Percentiles rank a stretch among this genome's conserved stretches.
Conservation (phyloP, 2,329 filamentous ascomycete species). For the Helotiales sp. region DNA sequence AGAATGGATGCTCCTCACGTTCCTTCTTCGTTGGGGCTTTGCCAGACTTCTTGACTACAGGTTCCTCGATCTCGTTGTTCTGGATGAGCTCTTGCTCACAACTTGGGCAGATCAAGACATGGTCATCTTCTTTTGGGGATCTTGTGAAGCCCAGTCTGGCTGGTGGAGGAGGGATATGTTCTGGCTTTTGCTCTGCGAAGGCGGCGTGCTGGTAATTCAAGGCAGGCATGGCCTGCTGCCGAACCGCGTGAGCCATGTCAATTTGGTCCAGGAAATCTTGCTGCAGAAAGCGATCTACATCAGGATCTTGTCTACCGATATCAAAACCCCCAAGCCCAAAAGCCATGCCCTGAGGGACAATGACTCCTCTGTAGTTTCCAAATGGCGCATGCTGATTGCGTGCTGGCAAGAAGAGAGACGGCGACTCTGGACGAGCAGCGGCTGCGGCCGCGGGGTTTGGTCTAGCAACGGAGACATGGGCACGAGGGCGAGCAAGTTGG, state of each 20-base stretch:
- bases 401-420: slow-evolving; percentile 17
- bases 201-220: slow-evolving; percentile 39
- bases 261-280: slow-evolving; percentile 19
- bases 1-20: slow-evolving; percentile 80
- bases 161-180: slow-evolving; percentile 49
- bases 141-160: slow-evolving; percentile 81
- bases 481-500: slow-evolving; percentile 20
- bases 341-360: background rate
- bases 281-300: background rate
- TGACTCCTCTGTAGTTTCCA: slow-evolving; percentile 11
- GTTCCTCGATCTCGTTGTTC: slow-evolving; percentile 51
- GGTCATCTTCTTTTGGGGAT: slow-evolving; percentile 71
- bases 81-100: slow-evolving; percentile 85
- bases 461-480: background rate
- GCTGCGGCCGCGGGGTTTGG: background rate
- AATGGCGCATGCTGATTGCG: slow-evolving; percentile 17
- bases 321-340: slow-evolving; percentile 10
- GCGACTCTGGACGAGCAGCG: slow-evolving; percentile 16
- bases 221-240: slow-evolving; percentile 33
- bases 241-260: slow-evolving; percentile 14
- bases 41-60: slow-evolving; percentile 47
- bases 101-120: slow-evolving; percentile 80
- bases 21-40: slow-evolving; percentile 56
- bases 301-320: background rate
- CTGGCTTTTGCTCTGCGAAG: slow-evolving; percentile 37